Evolutionary conservation across 2,329 filamentous ascomycete genomes (phyloP).

Genomic region (Alternaria brassicicola): DNA sequence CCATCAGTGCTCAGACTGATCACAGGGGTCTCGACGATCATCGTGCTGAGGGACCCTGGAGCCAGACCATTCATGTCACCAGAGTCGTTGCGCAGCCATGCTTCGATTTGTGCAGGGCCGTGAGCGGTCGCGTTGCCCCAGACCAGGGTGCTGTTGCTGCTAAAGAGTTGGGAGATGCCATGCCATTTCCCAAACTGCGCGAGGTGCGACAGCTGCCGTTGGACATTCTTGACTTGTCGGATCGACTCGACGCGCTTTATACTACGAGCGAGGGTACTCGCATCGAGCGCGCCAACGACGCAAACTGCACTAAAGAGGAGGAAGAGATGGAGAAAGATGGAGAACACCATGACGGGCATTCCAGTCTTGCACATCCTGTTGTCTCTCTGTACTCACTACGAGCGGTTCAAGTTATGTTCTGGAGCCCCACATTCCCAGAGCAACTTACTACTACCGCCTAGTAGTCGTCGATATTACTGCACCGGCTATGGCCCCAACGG

Average conservation of each 20-base stretch:
- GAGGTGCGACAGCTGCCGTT: slow-evolving; percentile 27
- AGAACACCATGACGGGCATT: background rate
- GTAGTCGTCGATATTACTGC: background rate
- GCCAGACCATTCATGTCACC: slow-evolving; percentile 26
- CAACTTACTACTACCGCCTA: background rate
- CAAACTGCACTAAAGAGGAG: background rate
- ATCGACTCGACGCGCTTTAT: slow-evolving; percentile 30
- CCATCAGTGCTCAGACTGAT: slow-evolving; percentile 27
- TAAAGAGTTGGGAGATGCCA: slow-evolving; percentile 23
- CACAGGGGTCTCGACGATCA: slow-evolving; percentile 30
- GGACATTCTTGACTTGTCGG: slow-evolving; percentile 32
- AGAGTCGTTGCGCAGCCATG: slow-evolving; percentile 25
- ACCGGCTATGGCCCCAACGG: background rate
- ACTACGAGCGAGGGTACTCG: slow-evolving; percentile 22
- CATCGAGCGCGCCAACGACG: background rate
- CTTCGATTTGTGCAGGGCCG: slow-evolving; percentile 16
- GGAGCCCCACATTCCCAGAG: background rate
- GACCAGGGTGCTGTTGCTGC: slow-evolving; percentile 20
- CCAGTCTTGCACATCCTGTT: background rate
- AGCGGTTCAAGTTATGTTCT: background rate
- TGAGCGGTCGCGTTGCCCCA: slow-evolving; percentile 27
- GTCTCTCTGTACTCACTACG: no score
- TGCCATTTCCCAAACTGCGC: slow-evolving; percentile 24
- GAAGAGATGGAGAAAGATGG: background rate
- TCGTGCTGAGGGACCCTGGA: slow-evolving; percentile 24